Evolutionary conservation across 768 basidiomycete species (phyloP), one percentile per base, ranked within the genome.

Genomic region (Coprinopsis sp.): DNA sequence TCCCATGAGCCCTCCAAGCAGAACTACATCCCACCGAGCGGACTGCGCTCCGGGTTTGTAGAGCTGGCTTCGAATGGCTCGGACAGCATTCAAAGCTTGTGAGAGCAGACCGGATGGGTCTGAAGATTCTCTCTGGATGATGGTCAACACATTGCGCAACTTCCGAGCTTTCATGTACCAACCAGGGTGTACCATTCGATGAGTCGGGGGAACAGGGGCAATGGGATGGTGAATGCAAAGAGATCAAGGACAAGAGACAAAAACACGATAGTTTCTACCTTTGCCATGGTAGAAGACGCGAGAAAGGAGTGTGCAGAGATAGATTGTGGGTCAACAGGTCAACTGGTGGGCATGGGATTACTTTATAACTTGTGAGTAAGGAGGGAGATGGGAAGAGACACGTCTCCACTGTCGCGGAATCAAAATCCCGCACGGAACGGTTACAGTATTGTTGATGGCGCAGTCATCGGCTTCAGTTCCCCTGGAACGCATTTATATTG

Each of bases 121-220:
- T 22, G 83, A 76, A 24, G 77, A 70, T 67, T 96, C 92, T 53
- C 84, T 77, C 79, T 91, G 57, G 24, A 33, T 22, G 25, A 19
- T 18, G 4, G 52, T 50, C 42, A 38, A 36, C 25, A 42, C 8
- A 12, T 28, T 28, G 8, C 31, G 24, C 29, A 16, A 37, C 27
- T 24, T 45, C 36, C 21, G 10, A 34, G 21, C 7, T 16, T 40
- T 29, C 31, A n/a, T 19, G 14, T 21, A 64, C 78, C 57, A 53
- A 86, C 88, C 60, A 80, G 64, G 1, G 82, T 84, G 61, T 92
- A 94, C 87, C 87, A 92, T 67, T 94, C 85, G 33, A 96, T 93
- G 40, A 98, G 73, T n/a, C 94, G 81, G n/a, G 95, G 95, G 65
- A 97, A 97, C 24, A 97, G 78, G 18, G 95, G 95, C n/a, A 97